Evolutionary conservation across 2,329 filamentous ascomycete species (phyloP), one percentile per base, ranked within the genome.

Genomic region (Penicillium vulpinum): DNA sequence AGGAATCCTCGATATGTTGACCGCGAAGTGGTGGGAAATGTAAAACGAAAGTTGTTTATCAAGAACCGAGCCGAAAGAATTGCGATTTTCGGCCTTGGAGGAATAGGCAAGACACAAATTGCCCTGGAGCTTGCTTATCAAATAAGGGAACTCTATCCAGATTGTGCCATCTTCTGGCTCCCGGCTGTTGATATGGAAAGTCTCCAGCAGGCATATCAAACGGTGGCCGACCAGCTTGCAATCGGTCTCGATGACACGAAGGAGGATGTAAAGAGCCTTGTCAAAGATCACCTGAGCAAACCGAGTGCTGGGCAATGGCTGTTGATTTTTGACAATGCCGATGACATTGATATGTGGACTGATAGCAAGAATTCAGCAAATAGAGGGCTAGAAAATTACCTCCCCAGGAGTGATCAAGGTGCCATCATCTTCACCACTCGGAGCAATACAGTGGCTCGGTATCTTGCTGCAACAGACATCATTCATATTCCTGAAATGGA

Each of bases 351-450:
- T 4, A 59, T 66, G 45, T 70, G 63, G 66, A 31, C 33, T 7
- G 39, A n/a, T 8, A 52, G 11, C 11, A 4, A 48, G 22, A 16
- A 16, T 36, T 49, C 53, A 6, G 24, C 56, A 2, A 1, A 6
- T 1, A 21, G 6, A 13, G 24, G 21, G 0, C 48, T 67, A 0
- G 55, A 51, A 24, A 10, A 52, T 0, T 62, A 55, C 39, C 53
- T 70, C 7, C 68, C 67, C 13, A 26, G 38, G 4, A 67, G 56
- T 31, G 31, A 63, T 0, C 58, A 68, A 45, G 66, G 65, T 0
- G 35, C 18, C 39, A 66, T 74, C 43, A 28, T 75, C 0, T 67
- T 75, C 21, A 76, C 73, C 0, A 71, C 67, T 1, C 58, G 70
- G 13, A 70, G 65, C 26, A 56, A 55, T 2, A 45, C 55, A 36